phyloP scores from a whole-genome alignment of 495 filamentous ascomycete genomes.

The Choiromyces venosus region DNA sequence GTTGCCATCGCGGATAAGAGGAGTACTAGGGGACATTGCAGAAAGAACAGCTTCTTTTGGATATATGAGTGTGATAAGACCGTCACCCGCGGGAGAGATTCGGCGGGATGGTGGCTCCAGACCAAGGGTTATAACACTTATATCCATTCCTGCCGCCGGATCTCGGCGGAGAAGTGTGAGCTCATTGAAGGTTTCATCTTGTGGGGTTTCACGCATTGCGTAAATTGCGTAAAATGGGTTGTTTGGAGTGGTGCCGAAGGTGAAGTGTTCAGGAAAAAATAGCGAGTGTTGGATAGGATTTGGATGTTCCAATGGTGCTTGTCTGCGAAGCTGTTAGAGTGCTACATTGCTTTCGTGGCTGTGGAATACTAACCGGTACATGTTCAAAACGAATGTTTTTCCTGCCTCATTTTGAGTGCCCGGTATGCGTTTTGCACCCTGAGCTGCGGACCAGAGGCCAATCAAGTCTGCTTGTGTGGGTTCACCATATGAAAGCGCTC shows the following conservation, averaged over 20 bases:
- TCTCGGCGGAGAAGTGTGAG: constrained; percentile 30
- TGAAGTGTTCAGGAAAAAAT: constrained; percentile 27
- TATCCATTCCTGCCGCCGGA: constrained; percentile 16
- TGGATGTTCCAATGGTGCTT: constrained; percentile 10
- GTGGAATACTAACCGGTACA: constrained; percentile 29
- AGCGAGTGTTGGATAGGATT: constrained; percentile 4
- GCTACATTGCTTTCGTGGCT: not conserved
- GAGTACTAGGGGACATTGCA: constrained; percentile 20
- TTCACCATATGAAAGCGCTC: not conserved
- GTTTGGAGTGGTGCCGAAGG: constrained; percentile 21
- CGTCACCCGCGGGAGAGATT: constrained; percentile 15
- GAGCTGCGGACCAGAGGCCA: constrained; percentile 21
- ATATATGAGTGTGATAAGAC: constrained; percentile 32
- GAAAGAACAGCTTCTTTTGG: constrained; percentile 34
- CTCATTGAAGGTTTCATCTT: constrained; percentile 28
- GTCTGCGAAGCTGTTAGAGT: constrained; percentile 7
- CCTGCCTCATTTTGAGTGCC: not conserved
- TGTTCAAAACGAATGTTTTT: constrained; percentile 30
- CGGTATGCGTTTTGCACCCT: not conserved
- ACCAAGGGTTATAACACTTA: constrained; percentile 24
- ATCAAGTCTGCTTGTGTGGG: constrained; percentile 15
- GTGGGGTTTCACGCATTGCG: constrained; percentile 22
- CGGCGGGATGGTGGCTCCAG: constrained; percentile 26
- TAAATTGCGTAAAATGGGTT: constrained; percentile 35
- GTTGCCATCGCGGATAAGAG: not conserved